Conservation (phyloP, 2,329 filamentous ascomycete genomes). For the Knufia petricola region DNA sequence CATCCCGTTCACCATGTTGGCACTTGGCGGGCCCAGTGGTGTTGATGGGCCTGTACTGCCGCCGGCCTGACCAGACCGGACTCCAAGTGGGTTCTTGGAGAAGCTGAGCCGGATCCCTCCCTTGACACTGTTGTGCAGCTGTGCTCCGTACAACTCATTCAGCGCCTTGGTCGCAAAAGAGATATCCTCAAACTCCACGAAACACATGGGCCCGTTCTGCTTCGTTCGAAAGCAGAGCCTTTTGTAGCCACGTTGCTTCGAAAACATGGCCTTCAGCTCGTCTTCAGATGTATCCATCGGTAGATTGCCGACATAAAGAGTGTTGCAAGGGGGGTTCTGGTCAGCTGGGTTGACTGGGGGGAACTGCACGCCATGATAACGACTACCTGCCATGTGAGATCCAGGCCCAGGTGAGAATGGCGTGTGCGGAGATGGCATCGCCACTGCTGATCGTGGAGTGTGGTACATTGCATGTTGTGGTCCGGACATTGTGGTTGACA, state of each 20-base stretch:
- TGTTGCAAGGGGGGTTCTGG: constrained; percentile 95
- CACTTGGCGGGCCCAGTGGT: constrained; percentile 41
- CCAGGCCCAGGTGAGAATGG: constrained; percentile 49
- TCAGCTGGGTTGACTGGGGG: constrained; percentile 89
- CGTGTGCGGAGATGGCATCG: constrained; percentile 42
- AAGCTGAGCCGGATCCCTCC: constrained; percentile 93
- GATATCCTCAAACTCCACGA: constrained; percentile 94
- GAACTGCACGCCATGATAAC: constrained; percentile 57
- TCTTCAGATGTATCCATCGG: constrained; percentile 89
- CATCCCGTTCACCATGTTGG: constrained; percentile 50
- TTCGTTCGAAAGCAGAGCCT: constrained; percentile 90
- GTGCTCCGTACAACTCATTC: constrained; percentile 77
- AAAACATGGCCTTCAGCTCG: constrained; percentile 88
- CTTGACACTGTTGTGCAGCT: constrained; percentile 83
- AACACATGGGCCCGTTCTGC: constrained; percentile 94
- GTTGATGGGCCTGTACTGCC: constrained; percentile 41
- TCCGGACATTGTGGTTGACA: constrained; percentile 53
- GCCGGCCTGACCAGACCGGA: constrained; percentile 63
- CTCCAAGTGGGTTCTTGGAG: constrained; percentile 92
- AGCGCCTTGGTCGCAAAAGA: constrained; percentile 86
- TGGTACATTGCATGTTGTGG: constrained; percentile 33
- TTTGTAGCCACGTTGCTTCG: constrained; percentile 89
- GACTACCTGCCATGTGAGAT: constrained; percentile 46
- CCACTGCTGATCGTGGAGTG: constrained; percentile 40
- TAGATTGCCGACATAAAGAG: constrained; percentile 93